Evolutionary conservation across 495 filamentous ascomycete genomes (phyloP).

Genomic region (Evernia prunastri): DNA sequence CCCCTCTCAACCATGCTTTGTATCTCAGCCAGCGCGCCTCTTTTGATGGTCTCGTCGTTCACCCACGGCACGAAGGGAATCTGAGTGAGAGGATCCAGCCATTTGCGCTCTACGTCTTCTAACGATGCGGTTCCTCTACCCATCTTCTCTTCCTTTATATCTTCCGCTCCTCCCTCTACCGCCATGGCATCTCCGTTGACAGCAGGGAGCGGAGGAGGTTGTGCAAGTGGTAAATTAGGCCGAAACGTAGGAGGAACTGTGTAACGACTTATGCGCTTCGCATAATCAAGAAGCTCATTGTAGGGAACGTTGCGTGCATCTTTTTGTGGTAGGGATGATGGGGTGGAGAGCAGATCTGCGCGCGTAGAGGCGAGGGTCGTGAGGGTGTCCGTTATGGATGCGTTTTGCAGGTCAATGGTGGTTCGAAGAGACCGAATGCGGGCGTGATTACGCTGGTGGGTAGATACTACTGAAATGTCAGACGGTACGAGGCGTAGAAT

Average conservation of each 20-base stretch:
- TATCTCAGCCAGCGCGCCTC: conserved; percentile 55
- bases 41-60: conserved; percentile 52
- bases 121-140: conserved; percentile 25
- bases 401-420: conserved; percentile 52
- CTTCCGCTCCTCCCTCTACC: conserved; percentile 20
- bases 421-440: conserved; percentile 56
- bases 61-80: conserved; percentile 64
- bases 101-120: conserved; percentile 33
- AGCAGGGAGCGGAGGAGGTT: conserved; percentile 21
- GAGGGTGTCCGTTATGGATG: conserved; percentile 55
- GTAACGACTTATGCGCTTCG: conserved; percentile 64
- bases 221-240: conserved; percentile 21
- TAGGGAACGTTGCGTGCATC: conserved; percentile 45
- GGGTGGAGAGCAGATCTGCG: conserved; percentile 55
- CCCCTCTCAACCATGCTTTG: conserved; percentile 52
- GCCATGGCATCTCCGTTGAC: conserved; percentile 15
- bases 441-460: conserved; percentile 61
- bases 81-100: conserved; percentile 46
- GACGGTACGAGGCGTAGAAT: background rate
- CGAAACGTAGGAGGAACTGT: conserved; percentile 58
- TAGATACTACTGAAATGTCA: conserved; percentile 35
- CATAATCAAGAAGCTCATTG: conserved; percentile 62
- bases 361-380: conserved; percentile 57
- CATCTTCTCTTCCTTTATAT: conserved; percentile 22
- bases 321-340: conserved; percentile 45